Conservation (phyloP, 495 filamentous ascomycete species). For the Delitschia confertaspora region DNA sequence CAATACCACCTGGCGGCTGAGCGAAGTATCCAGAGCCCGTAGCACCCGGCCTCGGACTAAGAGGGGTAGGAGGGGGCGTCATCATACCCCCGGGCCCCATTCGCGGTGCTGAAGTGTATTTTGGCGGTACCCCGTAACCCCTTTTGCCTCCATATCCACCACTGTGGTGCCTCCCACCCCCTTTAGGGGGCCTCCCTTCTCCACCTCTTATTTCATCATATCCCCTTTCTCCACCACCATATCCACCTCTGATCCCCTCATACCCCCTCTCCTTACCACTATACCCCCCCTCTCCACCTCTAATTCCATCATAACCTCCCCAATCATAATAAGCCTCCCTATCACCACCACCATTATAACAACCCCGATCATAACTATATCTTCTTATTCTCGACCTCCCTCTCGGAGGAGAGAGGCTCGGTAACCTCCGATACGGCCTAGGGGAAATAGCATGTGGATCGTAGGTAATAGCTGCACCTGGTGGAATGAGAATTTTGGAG, state of each 20-base stretch:
- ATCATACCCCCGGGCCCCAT: no score
- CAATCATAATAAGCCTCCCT: background rate
- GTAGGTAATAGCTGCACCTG: background rate
- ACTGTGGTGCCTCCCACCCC: background rate
- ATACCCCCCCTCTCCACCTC: background rate
- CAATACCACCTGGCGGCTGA: no score
- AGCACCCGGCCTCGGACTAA: no score
- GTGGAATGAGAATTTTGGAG: constrained; percentile 9
- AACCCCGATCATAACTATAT: background rate
- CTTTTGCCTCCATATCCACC: no score
- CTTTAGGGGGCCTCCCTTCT: background rate
- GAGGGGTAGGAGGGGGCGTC: no score
- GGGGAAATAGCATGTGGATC: no score
- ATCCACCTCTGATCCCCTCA: no score
- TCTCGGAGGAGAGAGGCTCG: background rate
- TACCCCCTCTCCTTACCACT: background rate
- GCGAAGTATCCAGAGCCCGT: no score
- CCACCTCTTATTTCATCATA: background rate
- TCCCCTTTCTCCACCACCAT: no score
- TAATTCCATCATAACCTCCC: background rate
- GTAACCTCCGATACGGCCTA: no score
- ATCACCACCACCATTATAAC: background rate
- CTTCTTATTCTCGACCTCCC: background rate
- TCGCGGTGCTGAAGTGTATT: no score
- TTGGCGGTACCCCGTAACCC: no score